Evolutionary conservation across 371 early-diverging fungal species (phyloP).

Genomic region (Mucor sp.): DNA sequence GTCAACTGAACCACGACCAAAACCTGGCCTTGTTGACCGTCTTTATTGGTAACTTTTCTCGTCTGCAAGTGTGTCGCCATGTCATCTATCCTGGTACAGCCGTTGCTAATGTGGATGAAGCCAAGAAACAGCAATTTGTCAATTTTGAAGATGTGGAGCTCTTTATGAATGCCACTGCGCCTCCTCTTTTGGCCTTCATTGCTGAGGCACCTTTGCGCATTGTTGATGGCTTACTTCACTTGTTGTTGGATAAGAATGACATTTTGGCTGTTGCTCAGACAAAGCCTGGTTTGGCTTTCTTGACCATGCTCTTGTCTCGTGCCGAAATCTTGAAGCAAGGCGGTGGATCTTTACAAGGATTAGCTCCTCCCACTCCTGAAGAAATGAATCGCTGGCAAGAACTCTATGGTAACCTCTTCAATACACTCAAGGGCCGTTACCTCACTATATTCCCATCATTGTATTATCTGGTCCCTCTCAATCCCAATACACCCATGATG

Average conservation of each 20-base stretch:
- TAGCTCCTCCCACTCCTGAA: constrained; percentile 59
- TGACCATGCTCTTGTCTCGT: constrained; percentile 89
- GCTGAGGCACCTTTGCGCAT: constrained; percentile 82
- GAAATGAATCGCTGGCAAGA: constrained; percentile 75
- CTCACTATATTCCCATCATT: constrained; percentile 74
- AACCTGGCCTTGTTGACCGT: constrained; percentile 74
- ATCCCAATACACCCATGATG: constrained; percentile 47
- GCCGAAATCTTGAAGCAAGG: constrained; percentile 89
- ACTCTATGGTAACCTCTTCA: constrained; percentile 79
- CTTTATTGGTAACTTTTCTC: constrained; percentile 80
- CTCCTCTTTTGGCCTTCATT: constrained; percentile 78
- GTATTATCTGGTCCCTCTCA: constrained; percentile 47
- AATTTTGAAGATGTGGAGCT: constrained; percentile 70
- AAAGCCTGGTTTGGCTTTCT: constrained; percentile 84
- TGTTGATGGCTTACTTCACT: constrained; percentile 74
- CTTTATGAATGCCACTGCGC: constrained; percentile 84
- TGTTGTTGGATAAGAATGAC: constrained; percentile 88
- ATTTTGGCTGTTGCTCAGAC: constrained; percentile 81
- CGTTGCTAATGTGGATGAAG: constrained; percentile 54
- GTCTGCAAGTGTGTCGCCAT: constrained; percentile 81
- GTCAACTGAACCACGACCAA: constrained; percentile 79
- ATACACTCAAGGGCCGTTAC: constrained; percentile 74
- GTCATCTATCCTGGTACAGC: constrained; percentile 58
- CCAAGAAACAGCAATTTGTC: constrained; percentile 41
- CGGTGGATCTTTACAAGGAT: constrained; percentile 59